Base-by-base conservation (phyloP, 768 basidiomycete genomes). In the Zangia roseola region DNA sequence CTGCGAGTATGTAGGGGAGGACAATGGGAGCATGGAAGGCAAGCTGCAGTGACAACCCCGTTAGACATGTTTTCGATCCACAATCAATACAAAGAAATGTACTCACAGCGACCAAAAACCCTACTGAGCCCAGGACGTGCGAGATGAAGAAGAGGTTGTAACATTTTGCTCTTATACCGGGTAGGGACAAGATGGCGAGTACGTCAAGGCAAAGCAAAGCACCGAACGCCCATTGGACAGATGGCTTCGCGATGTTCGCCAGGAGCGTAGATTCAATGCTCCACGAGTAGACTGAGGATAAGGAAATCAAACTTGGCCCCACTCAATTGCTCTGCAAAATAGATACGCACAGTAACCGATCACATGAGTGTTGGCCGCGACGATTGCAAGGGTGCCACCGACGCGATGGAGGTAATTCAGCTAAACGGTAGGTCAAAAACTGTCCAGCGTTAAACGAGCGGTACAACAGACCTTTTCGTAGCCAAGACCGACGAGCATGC, bases 381-480 rank as follows among this genome's bases (percentile, higher is more conserved):
- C 43, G 23, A 85, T 72, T 5, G 83, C 64, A 37, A 86, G 59
- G 19, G 73, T 64, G 2, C 86, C 89, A 12, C 75, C 70, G 57
- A 82, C 79, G 21, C 89, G 82, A 67, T 92, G 90, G 9, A 91
- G 64, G 62, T 76, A 89, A 66, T 91, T 89, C 38, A 91, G 68
- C 84, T 88, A 47, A 36, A 37, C 1, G 44, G 34, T 34, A 14
- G 12, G 23, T 52, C 26, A 46, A 35, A 31, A 9, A 1, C 7
- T 20, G 5, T 2, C 28, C 16, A 4, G 13, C 14, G 14, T 33
- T 2, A 36, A 21, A 2, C 4, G 7, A 6, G 28, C 3, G 7
- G 24, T 19, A 42, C 30, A 30, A 50, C 53, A 37, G 40, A 85
- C 86, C 72, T 81, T 82, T 63, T 85, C 84, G 61, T 91, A 91